phyloP scores from a whole-genome alignment of 192 early-diverging fungal genomes.

The Coemansia sp. region DNA sequence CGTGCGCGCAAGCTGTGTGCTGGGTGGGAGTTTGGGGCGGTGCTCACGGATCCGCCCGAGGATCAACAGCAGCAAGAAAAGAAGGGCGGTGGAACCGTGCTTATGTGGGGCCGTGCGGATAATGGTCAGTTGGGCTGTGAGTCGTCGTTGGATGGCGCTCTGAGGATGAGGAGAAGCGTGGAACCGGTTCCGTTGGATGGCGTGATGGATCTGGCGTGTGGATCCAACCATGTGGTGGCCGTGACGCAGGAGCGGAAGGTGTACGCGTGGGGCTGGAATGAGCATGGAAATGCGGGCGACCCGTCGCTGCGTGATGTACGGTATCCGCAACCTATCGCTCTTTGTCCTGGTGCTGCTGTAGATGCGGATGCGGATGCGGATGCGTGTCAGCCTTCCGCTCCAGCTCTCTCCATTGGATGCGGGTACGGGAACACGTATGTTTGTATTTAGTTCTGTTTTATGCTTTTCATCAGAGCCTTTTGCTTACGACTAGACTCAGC shows the following conservation, averaged over 20 bases:
- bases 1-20: constrained; percentile 29
- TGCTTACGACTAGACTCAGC: no score
- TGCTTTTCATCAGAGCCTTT: background rate
- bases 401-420: background rate
- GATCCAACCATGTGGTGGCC: constrained; percentile 75
- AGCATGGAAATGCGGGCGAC: constrained; percentile 86
- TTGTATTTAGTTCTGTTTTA: background rate
- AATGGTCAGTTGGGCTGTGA: constrained; percentile 64
- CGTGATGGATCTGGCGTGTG: constrained; percentile 57
- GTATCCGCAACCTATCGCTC: constrained; percentile 10
- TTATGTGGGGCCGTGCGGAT: constrained; percentile 77
- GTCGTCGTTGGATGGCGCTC: background rate
- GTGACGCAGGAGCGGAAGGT: constrained; percentile 51
- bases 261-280: constrained; percentile 91
- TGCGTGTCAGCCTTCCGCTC: background rate
- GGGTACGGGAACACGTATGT: constrained; percentile 5
- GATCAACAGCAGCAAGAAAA: background rate
- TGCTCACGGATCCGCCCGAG: constrained; percentile 64
- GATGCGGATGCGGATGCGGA: constrained; percentile 46
- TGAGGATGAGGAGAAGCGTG: constrained; percentile 14
- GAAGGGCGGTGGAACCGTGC: constrained; percentile 23
- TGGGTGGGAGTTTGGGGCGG: constrained; percentile 54
- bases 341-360: constrained; percentile 10
- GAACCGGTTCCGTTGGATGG: constrained; percentile 7
- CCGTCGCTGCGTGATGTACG: constrained; percentile 41